phyloP scores from a whole-genome alignment of 169 alveolate species.

The Hepatocystis sp. region DNA sequence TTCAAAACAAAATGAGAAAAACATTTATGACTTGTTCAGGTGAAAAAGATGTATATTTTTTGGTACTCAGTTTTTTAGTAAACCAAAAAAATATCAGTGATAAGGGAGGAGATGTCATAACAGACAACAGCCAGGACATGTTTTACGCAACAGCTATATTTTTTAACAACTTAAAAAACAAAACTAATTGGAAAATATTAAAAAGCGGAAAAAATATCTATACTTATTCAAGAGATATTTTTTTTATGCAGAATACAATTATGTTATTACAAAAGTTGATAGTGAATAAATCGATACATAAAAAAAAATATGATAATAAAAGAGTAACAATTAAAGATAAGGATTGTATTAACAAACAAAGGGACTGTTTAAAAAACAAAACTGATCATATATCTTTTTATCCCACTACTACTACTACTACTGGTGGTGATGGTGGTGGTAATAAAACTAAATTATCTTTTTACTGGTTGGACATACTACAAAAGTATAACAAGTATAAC shows the following conservation, averaged over 20 bases:
- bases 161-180: constrained; percentile 8
- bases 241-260: constrained; percentile 25
- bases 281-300: not conserved
- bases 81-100: not conserved
- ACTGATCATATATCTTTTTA: not conserved
- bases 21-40: constrained; percentile 55
- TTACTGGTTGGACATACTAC: too few species aligned
- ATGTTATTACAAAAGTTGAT: constrained; percentile 6
- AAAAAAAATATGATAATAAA: too few species aligned
- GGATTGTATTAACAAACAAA: too few species aligned
- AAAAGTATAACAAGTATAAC: too few species aligned
- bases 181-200: constrained; percentile 43
- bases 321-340: too few species aligned
- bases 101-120: not conserved
- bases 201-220: constrained; percentile 6
- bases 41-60: constrained; percentile 40
- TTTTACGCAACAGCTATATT: constrained; percentile 36
- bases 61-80: constrained; percentile 37
- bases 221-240: constrained; percentile 37
- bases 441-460: too few species aligned
- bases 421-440: too few species aligned
- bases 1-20: constrained; percentile 26
- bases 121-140: constrained; percentile 1
- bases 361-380: not conserved
- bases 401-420: too few species aligned